These are phyloP conservation scores for Madurella mycetomatis DNA, from an alignment of 2,329 filamentous ascomycete species.

Conservation along the genomic window DNA sequence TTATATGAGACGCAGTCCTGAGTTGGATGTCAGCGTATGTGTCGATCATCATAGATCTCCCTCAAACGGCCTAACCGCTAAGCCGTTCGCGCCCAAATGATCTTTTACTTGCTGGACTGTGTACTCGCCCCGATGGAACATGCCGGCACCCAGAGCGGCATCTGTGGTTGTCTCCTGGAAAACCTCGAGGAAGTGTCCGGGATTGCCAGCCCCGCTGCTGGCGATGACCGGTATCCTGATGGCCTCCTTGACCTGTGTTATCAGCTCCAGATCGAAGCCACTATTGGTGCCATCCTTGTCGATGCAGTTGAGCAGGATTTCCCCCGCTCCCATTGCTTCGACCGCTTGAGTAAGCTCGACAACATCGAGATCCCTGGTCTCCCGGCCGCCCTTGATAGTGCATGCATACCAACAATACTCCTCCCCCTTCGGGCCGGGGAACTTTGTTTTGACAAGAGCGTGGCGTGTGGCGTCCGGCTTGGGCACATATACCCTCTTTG, in stretches of 20 bases:
- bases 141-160: conserved; percentile 89
- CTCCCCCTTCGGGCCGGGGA: conserved; percentile 71
- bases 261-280: conserved; percentile 91
- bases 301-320: conserved; percentile 95
- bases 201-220: conserved; percentile 84
- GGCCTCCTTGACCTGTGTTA: conserved; percentile 79
- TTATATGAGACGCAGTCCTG: too few species aligned
- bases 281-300: conserved; percentile 93
- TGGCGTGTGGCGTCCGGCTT: conserved; percentile 68
- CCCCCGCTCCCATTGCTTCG: conserved; percentile 91
- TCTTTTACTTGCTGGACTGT: conserved; percentile 94
- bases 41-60: conserved; percentile 35
- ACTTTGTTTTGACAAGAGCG: conserved; percentile 63
- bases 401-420: conserved; percentile 93
- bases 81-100: conserved; percentile 63
- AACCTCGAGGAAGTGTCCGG: conserved; percentile 84
- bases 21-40: not conserved
- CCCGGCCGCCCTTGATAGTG: conserved; percentile 91
- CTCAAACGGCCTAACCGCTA: conserved; percentile 78
- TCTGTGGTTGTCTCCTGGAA: conserved; percentile 83
- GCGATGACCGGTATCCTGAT: conserved; percentile 93
- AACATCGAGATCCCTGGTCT: conserved; percentile 91
- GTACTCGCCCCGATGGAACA: conserved; percentile 96
- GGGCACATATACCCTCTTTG: conserved; percentile 82
- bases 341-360: conserved; percentile 83